Evolutionary conservation across 1,284 basidiomycete genomes (phyloP), one percentile per base, ranked within the genome.

Genomic region (Sanghuangporus baumii): DNA sequence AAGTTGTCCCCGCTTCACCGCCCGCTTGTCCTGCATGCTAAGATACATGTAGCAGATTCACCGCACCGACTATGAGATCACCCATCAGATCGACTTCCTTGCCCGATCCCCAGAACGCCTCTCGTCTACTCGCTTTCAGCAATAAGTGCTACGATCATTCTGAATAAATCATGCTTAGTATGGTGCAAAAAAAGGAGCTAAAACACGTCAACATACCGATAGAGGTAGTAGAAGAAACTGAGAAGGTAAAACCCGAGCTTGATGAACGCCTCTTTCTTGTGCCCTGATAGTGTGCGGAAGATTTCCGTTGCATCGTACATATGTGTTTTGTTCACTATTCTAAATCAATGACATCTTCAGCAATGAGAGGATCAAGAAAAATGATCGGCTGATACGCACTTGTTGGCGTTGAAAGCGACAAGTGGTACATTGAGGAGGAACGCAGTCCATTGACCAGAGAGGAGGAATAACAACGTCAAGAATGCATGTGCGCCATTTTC

Each of bases 221-320:
- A 98, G 70, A 97, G 87, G 74, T 96, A 97, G 79, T 96, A 97
- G 84, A 96, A 96, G 84, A 96, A 96, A 55, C 89, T 94, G 66
- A 96, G 80, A 62, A 96, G 85, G 76, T 96, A 97, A 76, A 96
- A 96, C 20, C 93, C 95, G 65, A 98, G 89, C 79, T 97, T 98
- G 76, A 96, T 84, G 73, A 99, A 98, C 71, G 89, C 89, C 78
- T 97, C 96, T 74, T 96, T 98, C 81, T 99, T 99, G 78, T 98
- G 97, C 47, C 83, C 87, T 16, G 90, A 87, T 54, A 99, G 78
- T 66, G 96, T 96, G 68, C 97, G 85, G 84, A 99, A 99, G 71
- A 99, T 99, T 76, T 99, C 97, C 37, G 97, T 99, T 59, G 96
- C 96, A 75, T 99, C 96, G 74, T 98, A 96, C 92, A 98, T 96